phyloP scores from a whole-genome alignment of 164 flowering plant genomes.

The Chloranthus sessilifolius region DNA sequence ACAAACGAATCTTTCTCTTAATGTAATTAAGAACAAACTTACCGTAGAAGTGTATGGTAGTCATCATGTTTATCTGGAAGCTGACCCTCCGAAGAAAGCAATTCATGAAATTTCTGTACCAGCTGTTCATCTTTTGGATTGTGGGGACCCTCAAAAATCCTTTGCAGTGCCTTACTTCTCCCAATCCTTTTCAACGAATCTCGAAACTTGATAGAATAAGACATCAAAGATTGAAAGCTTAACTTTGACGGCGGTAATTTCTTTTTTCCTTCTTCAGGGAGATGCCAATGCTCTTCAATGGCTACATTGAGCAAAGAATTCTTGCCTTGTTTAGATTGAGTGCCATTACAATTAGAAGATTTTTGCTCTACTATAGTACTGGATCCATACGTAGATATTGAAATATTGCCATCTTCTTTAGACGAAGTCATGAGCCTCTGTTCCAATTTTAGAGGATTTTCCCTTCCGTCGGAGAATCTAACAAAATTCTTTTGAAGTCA shows the following conservation, averaged over 20 bases:
- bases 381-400: conserved; percentile 3
- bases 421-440: conserved; percentile 14
- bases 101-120: conserved; percentile 41
- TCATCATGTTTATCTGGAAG: conserved; percentile 34
- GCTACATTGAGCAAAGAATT: conserved; percentile 5
- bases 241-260: conserved; percentile 7
- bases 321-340: neutral
- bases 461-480: too few relatives aligned
- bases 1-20: neutral
- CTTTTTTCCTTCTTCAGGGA: conserved; percentile 10
- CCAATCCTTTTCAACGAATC: conserved; percentile 23
- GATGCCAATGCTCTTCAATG: conserved; percentile 18
- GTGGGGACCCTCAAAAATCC: conserved; percentile 31
- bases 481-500: too few relatives aligned
- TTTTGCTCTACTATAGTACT: conserved; percentile 6
- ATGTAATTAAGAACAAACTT: conserved; percentile 1
- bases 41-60: conserved; percentile 69
- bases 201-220: too few relatives aligned
- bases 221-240: conserved; percentile 11
- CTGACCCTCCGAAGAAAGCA: conserved; percentile 38
- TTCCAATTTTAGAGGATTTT: too few relatives aligned
- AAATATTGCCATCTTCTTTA: conserved; percentile 1
- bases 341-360: conserved; percentile 1
- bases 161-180: conserved; percentile 27
- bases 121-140: conserved; percentile 40